Conservation (phyloP, 495 filamentous ascomycete species). For the Penicillium manginii region DNA sequence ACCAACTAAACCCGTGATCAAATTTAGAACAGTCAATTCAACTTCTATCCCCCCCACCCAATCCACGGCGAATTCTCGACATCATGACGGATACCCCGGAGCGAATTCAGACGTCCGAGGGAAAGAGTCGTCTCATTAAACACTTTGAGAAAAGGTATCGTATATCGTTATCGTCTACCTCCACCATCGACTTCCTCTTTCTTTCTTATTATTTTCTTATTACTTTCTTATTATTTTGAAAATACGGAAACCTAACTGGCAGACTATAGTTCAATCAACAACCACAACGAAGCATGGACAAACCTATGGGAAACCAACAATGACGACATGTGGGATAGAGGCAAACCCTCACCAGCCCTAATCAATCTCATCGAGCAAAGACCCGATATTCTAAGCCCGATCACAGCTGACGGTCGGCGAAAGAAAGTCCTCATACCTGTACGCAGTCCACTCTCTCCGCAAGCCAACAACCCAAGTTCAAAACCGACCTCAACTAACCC, state of each 20-base stretch:
- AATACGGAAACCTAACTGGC: too few relatives aligned
- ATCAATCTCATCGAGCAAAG: constrained; percentile 43
- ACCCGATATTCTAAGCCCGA: constrained; percentile 25
- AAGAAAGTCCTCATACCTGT: constrained; percentile 48
- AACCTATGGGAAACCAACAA: constrained; percentile 41
- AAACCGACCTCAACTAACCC: too few relatives aligned
- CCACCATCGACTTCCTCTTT: too few relatives aligned
- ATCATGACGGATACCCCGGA: background rate
- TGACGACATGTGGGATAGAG: constrained; percentile 47
- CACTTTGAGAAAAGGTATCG: background rate
- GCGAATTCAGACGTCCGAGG: background rate
- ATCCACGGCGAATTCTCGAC: background rate
- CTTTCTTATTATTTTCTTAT: too few relatives aligned
- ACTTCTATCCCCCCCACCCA: too few relatives aligned
- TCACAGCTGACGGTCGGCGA: constrained; percentile 21
- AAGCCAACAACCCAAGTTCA: too few relatives aligned
- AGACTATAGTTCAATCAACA: background rate
- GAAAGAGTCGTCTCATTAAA: background rate
- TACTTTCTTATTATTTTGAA: too few relatives aligned
- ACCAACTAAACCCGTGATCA: too few relatives aligned
- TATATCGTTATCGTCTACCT: too few relatives aligned
- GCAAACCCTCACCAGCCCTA: constrained; percentile 45
- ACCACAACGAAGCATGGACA: constrained; percentile 27
- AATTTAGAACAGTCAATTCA: too few relatives aligned
- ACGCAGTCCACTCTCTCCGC: too few relatives aligned